Percentiles rank a stretch among this genome's conserved stretches.
Evolutionary conservation across 1,284 basidiomycete species (phyloP).

Genomic region (Microbotryum violaceum): DNA sequence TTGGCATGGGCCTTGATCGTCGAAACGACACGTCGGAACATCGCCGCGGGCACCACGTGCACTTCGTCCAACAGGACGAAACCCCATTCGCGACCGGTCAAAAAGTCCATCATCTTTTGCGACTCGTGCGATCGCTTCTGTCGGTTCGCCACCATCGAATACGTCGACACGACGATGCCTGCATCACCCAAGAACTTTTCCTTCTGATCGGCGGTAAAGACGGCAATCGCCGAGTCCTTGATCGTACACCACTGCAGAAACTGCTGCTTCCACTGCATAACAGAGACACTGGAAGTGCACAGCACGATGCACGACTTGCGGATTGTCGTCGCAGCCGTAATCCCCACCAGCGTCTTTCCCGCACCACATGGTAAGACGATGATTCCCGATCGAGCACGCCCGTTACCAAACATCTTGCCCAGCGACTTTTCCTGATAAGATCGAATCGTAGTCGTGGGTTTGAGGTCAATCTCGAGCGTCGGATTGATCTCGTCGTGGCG

Average conservation of each 20-base stretch:
- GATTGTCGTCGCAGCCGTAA: constrained; percentile 97
- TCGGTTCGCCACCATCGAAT: constrained; percentile 97
- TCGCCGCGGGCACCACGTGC: constrained; percentile 92
- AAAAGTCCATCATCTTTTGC: constrained; percentile 98
- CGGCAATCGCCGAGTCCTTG: constrained; percentile 85
- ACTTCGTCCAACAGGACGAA: constrained; percentile 94
- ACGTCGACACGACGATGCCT: constrained; percentile 93
- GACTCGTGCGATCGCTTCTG: constrained; percentile 92
- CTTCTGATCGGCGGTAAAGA: constrained; percentile 93
- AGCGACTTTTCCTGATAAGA: constrained; percentile 95
- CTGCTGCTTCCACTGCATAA: constrained; percentile 96
- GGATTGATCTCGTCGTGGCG: constrained; percentile 88
- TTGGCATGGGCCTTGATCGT: constrained; percentile 97
- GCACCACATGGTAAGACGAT: constrained; percentile 98
- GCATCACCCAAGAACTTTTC: constrained; percentile 93
- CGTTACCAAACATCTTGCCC: constrained; percentile 98
- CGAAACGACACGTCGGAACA: constrained; percentile 92
- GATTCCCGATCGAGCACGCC: constrained; percentile 95
- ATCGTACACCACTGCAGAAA: constrained; percentile 97
- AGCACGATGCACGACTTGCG: constrained; percentile 98
- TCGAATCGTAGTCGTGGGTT: constrained; percentile 89
- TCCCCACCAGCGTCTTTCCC: constrained; percentile 96
- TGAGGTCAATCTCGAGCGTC: constrained; percentile 92
- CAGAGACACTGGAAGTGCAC: constrained; percentile 92
- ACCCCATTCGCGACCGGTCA: constrained; percentile 90